Evolutionary conservation across 768 basidiomycete species (phyloP), one percentile per base, ranked within the genome.

Genomic region (Lactarius indigo): DNA sequence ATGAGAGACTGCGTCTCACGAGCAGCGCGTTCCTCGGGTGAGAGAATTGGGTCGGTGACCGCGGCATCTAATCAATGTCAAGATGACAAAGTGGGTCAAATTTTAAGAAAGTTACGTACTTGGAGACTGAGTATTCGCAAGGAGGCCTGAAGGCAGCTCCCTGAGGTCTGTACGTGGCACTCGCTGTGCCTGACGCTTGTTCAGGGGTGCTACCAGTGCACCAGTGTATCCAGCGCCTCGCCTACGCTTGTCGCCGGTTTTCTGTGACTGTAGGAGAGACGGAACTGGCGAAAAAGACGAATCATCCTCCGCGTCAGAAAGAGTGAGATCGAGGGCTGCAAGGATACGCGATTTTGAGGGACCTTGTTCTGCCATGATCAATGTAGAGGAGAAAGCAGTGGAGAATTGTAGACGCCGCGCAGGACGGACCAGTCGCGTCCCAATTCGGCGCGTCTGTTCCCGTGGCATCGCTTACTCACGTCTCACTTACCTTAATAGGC

Each of bases 291-390:
- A n/a, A 59, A 58, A 17, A 1, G 56, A 59, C 10, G 57, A 2
- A 4, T 28, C 66, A 18, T 63, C 56, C 39, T 63, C 59, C 2
- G 23, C 13, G 13, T 61, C 50, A 5, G 30, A 12, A 30, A 8
- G 18, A n/a, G 69, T 63, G 37, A 64, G 28, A 37, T 70, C 69
- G 26, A 70, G 69, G 9, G 70, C 70, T 9, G 70, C 70, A 17
- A 70, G 68, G 17, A 70, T 52, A 9, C 70, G 70, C 13, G 70
- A 70, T 15, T 35, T 69, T 41, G 60, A 70, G 17, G 68, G 12
- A 7, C 57, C 64, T 12, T 60, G 35, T 3, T 59, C 62, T 9
- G 33, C 35, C 66, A 68, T 68, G 17, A 18, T 64, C 18, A 35
- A 31, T 33, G 2, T 13, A 39, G 33, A 58, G 58, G 2, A 33